Evolutionary conservation across 164 flowering plant species (phyloP).

Genomic region (Nymphaea colorata): DNA sequence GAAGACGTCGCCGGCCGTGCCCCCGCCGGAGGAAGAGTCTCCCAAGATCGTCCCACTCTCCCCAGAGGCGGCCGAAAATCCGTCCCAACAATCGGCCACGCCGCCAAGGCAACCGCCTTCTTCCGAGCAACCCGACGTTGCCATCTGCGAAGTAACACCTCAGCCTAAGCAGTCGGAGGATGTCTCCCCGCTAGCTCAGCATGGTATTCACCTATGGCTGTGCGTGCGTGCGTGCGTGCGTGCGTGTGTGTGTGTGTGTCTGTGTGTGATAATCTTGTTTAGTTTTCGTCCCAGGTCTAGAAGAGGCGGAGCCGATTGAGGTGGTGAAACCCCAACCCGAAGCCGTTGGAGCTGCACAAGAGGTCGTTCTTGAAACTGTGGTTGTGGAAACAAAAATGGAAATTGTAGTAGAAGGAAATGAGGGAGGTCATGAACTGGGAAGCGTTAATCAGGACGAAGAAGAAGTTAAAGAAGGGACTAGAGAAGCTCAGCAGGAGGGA

Average conservation of each 20-base stretch:
- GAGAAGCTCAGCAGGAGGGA: constrained; percentile 3
- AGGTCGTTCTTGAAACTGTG: neutral
- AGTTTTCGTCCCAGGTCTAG: neutral
- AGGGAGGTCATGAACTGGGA: neutral
- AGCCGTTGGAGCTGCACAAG: neutral
- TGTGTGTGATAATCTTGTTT: no score
- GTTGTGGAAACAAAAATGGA: neutral
- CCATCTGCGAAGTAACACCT: neutral
- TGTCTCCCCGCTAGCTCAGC: neutral
- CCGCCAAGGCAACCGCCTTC: neutral
- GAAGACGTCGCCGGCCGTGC: neutral
- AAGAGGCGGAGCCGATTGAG: neutral
- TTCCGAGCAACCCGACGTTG: neutral
- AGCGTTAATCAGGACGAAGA: neutral
- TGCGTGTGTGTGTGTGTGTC: neutral
- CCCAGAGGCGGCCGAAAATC: no score
- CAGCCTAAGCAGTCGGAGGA: neutral
- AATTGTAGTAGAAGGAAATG: neutral
- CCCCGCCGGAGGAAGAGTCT: neutral
- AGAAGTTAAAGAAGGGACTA: constrained; percentile 4
- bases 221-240: neutral
- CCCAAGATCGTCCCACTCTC: no score
- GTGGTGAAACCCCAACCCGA: neutral
- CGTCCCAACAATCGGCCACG: no score
- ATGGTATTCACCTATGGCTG: neutral